Evolutionary conservation across 257 asterid genomes (phyloP).

Genomic region (Prunella vulgaris): DNA sequence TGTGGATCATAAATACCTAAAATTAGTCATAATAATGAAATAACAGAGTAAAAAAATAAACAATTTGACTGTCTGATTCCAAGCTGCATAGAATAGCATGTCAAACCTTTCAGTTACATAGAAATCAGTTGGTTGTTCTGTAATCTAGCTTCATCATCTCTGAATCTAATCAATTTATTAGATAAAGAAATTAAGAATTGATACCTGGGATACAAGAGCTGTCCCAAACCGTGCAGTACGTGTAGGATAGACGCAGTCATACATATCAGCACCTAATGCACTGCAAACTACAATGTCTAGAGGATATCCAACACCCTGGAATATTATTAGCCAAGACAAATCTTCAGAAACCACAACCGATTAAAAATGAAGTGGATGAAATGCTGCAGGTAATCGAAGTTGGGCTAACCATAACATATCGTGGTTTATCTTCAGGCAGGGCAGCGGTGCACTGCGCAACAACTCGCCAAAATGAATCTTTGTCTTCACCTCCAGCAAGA

Average conservation of each 20-base stretch:
- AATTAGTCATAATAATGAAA: too few species aligned
- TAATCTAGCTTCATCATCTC: background rate
- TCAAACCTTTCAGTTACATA: too few species aligned
- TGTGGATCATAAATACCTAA: too few species aligned
- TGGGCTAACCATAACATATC: conserved; percentile 81
- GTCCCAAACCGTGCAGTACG: conserved; percentile 99
- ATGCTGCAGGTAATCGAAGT: conserved; percentile 1
- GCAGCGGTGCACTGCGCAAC: conserved; percentile 99
- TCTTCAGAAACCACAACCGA: conserved; percentile 18
- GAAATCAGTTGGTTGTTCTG: background rate
- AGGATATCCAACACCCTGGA: conserved; percentile 97
- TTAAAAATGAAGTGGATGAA: background rate
- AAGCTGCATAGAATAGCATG: too few species aligned
- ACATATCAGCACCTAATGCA: conserved; percentile 99
- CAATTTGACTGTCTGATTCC: too few species aligned
- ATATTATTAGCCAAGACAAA: conserved; percentile 19
- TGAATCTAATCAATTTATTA: conserved; percentile 1
- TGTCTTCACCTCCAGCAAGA: conserved; percentile 99
- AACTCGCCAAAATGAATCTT: conserved; percentile 98
- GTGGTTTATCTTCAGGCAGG: conserved; percentile 92
- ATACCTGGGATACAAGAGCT: conserved; percentile 93
- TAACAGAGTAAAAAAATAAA: too few species aligned
- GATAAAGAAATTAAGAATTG: conserved; percentile 10
- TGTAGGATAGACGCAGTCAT: conserved; percentile 97
- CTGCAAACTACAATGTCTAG: conserved; percentile 96